A percentile compares a stretch with the other conserved stretches of the same genome.
These are phyloP conservation scores for Emergomyces orientalis DNA, from an alignment of 2,329 filamentous ascomycete species.

Conservation along the genomic window DNA sequence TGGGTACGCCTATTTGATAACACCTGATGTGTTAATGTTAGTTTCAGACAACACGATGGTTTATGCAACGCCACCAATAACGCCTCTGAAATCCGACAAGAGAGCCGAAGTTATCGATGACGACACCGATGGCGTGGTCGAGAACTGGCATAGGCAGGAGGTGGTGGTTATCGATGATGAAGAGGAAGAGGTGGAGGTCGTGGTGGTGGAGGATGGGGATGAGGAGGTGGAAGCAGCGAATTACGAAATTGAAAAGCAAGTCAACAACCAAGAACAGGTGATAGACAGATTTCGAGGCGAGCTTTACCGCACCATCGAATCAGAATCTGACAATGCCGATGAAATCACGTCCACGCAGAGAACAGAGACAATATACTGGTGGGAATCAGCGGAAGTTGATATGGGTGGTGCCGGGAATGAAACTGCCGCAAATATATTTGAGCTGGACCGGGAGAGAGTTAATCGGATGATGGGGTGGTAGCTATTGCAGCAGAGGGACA, in stretches of 20 bases:
- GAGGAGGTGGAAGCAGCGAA: background rate
- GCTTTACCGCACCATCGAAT: background rate
- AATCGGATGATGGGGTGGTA: constrained; percentile 6
- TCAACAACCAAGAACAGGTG: background rate
- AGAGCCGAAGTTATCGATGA: constrained; percentile 2
- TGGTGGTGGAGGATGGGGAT: background rate
- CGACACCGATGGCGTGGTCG: constrained; percentile 5
- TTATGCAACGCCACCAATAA: constrained; percentile 3
- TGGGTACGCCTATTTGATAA: constrained; percentile 2
- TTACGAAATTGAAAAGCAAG: background rate
- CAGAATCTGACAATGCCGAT: background rate
- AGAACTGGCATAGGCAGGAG: background rate
- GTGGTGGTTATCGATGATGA: constrained; percentile 1
- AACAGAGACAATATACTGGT: background rate
- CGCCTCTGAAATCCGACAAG: background rate
- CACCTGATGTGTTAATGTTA: background rate
- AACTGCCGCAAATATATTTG: background rate
- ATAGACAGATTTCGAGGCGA: background rate
- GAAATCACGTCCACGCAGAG: background rate
- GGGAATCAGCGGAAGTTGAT: background rate
- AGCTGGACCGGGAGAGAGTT: background rate
- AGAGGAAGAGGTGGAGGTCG: background rate
- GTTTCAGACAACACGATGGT: no score
- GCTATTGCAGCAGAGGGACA: no score
- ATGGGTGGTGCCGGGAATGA: background rate